Percentiles rank a stretch among this genome's conserved stretches.
These are phyloP conservation scores for Grosmannia serpens DNA, from an alignment of 2,329 filamentous ascomycete species.

Conservation along the genomic window DNA sequence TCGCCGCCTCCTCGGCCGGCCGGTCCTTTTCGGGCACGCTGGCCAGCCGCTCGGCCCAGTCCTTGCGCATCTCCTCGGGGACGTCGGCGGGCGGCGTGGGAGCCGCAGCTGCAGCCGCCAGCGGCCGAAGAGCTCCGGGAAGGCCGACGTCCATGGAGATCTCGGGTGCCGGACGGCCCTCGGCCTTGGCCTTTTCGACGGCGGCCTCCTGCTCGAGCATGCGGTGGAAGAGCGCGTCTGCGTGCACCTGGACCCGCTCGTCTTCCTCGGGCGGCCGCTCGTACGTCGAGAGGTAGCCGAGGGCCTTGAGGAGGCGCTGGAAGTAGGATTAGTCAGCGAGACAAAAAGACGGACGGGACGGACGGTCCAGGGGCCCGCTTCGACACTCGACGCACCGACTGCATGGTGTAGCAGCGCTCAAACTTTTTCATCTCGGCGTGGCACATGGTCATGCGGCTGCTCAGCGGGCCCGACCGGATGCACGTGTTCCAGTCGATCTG, in stretches of 20 bases:
- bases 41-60: conserved; percentile 43
- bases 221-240: conserved; percentile 77
- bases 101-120: conserved; percentile 20
- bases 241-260: conserved; percentile 91
- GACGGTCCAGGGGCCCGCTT: too few relatives aligned
- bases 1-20: conserved; percentile 49
- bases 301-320: conserved; percentile 75
- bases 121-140: conserved; percentile 15
- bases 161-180: conserved; percentile 42
- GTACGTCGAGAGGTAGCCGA: conserved; percentile 69
- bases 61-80: conserved; percentile 36
- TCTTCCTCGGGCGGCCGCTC: conserved; percentile 57
- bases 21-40: conserved; percentile 47
- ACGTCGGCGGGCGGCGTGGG: conserved; percentile 15
- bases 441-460: conserved; percentile 68
- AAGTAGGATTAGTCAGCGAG: neutral
- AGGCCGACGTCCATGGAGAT: conserved; percentile 33
- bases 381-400: conserved; percentile 58
- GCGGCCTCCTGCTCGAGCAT: conserved; percentile 73
- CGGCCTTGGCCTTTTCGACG: conserved; percentile 57
- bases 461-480: conserved; percentile 60
- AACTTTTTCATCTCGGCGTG: conserved; percentile 64
- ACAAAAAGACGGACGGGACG: neutral
- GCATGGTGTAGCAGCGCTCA: conserved; percentile 80
- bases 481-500: conserved; percentile 76